phyloP scores from a whole-genome alignment of 805 yeast genomes.

The Saccharomycopsis javanensis region DNA sequence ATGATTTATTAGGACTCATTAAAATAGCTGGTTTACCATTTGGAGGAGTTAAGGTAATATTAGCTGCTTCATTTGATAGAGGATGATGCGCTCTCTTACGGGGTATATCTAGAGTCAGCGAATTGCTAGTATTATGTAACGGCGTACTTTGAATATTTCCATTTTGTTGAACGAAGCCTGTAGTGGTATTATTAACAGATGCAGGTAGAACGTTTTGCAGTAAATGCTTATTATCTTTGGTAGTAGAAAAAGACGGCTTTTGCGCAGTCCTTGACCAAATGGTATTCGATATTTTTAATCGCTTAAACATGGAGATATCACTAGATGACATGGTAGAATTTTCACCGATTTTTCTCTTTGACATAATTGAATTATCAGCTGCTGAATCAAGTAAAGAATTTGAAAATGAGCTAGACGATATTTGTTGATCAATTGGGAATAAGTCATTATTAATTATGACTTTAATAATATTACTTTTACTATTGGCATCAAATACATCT shows the following conservation, averaged over 20 bases:
- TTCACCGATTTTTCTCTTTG: conserved; percentile 1
- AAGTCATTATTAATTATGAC: conserved; percentile 18
- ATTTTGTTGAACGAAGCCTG: not conserved
- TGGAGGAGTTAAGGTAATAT: conserved; percentile 12
- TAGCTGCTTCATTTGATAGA: not conserved
- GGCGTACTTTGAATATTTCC: not conserved
- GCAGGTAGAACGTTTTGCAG: not conserved
- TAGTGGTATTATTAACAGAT: not conserved
- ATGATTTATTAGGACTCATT: conserved; percentile 1
- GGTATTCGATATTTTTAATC: not conserved
- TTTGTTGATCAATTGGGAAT: conserved; percentile 5
- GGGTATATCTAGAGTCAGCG: not conserved
- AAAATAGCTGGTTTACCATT: not conserved
- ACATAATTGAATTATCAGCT: not conserved
- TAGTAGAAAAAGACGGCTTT: not conserved
- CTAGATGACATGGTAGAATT: not conserved
- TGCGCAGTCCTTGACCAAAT: not conserved
- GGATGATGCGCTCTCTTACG: not conserved
- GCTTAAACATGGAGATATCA: conserved; percentile 2
- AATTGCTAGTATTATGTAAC: not conserved
- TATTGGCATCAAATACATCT: conserved; percentile 27
- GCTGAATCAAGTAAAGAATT: not conserved
- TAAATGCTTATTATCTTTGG: not conserved
- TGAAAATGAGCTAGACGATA: not conserved
- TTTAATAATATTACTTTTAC: conserved; percentile 4